Conservation (phyloP, 1,284 basidiomycete genomes). For the Puccinia coronata region DNA sequence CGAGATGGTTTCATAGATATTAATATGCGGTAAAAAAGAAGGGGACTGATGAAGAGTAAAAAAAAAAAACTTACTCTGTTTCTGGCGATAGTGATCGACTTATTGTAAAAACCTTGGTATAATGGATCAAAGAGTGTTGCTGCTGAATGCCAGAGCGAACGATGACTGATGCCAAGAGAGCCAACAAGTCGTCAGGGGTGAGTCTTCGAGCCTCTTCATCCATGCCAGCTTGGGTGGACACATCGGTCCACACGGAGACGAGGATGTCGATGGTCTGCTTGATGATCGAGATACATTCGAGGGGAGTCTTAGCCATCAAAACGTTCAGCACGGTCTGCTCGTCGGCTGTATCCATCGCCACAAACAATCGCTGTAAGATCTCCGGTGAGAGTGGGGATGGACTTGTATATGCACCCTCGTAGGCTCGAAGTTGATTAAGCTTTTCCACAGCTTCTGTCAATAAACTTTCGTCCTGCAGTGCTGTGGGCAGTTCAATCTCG, state of each 20-base stretch:
- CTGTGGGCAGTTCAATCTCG: constrained; percentile 44
- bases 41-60: background rate
- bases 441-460: constrained; percentile 48
- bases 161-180: constrained; percentile 49
- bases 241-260: constrained; percentile 44
- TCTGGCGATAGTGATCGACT: constrained; percentile 47
- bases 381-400: constrained; percentile 43
- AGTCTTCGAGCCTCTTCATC: constrained; percentile 45
- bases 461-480: constrained; percentile 47
- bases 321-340: constrained; percentile 45
- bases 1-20: background rate
- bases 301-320: constrained; percentile 47
- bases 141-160: constrained; percentile 49
- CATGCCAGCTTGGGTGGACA: constrained; percentile 44
- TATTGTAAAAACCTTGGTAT: constrained; percentile 48
- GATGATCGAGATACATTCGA: constrained; percentile 49
- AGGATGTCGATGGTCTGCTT: constrained; percentile 50
- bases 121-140: constrained; percentile 49
- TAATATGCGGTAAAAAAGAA: background rate
- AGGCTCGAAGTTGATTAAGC: constrained; percentile 45
- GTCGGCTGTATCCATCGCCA: constrained; percentile 50
- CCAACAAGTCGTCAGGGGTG: constrained; percentile 48
- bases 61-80: constrained; percentile 44
- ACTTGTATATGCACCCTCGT: constrained; percentile 20
- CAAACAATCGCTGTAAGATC: constrained; percentile 48